Base-by-base conservation (phyloP, 1,139 yeast genomes). In the Nadsonia starkeyi-henricii region DNA sequence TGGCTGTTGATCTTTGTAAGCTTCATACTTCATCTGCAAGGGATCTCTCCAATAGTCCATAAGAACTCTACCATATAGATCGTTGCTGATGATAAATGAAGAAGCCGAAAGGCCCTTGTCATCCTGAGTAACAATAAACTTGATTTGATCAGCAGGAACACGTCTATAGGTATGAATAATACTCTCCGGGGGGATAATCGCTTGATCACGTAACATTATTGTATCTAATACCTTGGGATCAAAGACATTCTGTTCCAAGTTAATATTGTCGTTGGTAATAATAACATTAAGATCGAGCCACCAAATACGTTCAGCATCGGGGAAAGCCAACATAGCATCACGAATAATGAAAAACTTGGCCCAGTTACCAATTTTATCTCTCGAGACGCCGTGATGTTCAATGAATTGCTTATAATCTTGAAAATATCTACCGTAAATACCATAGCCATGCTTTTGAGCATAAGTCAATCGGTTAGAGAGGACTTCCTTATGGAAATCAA, bases 311-410 rank as follows among this genome's bases (percentile, higher is more conserved):
- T 85, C 79, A 13, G 95, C 81, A 43, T 78, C 70, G 1, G 96
- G 95, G 68, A 88, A 89, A 0, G 95, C 91, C 64, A 76, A 78
- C 83, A 86, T 80, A 17, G 96, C 96, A 46, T 89, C 93, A 54
- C 93, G 74, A 61, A 85, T 62, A 45, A 80, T 64, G 52, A 72
- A 72, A 43, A 79, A 60, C 54, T 81, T 75, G 36, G 79, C 73
- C 85, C 89, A 83, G 54, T 60, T 60, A n/a, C 52, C 56, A 19
- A 57, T 55, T 33, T 48, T 50, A 20, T 48, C 54, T 4, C 50
- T 50, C 3, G 52, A 48, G 5, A 56, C 54, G 12, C 54, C 42
- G 36, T 44, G 46, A 19, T 33, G 44, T 7, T 39, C 44, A 44
- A 43, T 18, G 48, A 55, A 47, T 47, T 55, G 55, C 44, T 54